Evolutionary conservation across 208 protist genomes (phyloP), one percentile per base, ranked within the genome.

Genomic region (Crithidia thermophila): DNA sequence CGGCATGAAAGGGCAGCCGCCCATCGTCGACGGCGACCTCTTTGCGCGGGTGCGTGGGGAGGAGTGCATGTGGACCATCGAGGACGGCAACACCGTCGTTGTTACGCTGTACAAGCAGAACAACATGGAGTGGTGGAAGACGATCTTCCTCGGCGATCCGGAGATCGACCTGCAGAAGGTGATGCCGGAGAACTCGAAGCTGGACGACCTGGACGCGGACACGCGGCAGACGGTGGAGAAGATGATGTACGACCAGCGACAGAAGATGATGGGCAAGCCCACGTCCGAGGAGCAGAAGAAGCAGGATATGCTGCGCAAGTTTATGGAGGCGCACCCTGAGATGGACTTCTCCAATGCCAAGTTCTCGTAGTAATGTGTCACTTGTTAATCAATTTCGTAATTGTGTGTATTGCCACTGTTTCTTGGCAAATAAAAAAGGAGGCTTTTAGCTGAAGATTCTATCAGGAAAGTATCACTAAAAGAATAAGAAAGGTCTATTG

Each of bases 261-360:
- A 95, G 72, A 98, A 98, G 80, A 80, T 87, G 62, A 84, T 97
- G 80, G 96, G 96, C n/a, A 85, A 94, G 47, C 96, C 96, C 9
- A 97, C 96, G 21, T 96, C 88, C 7, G 96, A 98, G 37, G 94
- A 98, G 79, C 81, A 96, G 68, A 87, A 97, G 72, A 98, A 98
- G 74, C 82, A 97, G 31, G 93, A 97, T 31, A 96, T 98, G 83
- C 66, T 98, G 37, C 81, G 88, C 23, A 96, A 98, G 72, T 98
- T 98, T 58, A 98, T 98, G 95, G 88, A 83, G 53, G 84, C 89
- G 25, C 93, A 98, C 68, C 95, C 95, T 2, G 95, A 98, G 76
- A 98, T 98, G 94, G 94, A 98, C 64, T 98, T 98, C 58, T 98
- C 94, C 3, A 82, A 98, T 70, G 92, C 93, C n/a, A 98, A 98